A percentile compares a stretch with the other conserved stretches of the same genome.
Evolutionary conservation across 73 alveolate genomes (phyloP).

Genomic region (Paramecium sexaurelia): DNA sequence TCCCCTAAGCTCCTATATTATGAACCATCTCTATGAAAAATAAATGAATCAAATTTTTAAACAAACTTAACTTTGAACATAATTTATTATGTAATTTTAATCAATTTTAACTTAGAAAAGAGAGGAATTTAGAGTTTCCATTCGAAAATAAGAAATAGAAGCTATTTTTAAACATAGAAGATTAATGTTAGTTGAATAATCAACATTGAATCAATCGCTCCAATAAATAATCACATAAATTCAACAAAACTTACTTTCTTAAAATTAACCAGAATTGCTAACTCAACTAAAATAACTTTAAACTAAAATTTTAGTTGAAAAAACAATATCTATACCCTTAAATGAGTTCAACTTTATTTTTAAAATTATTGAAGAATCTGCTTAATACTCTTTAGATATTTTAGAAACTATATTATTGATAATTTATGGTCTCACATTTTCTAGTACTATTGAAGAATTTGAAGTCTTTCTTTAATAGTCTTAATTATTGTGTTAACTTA

Average conservation of each 20-base stretch:
- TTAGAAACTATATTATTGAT: neutral
- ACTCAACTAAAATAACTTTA: neutral
- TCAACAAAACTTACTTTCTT: neutral
- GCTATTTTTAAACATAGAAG: neutral
- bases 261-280: neutral
- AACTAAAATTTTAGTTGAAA: neutral
- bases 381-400: neutral
- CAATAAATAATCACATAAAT: neutral
- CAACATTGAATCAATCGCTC: neutral
- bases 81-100: conserved; percentile 5
- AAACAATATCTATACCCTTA: neutral
- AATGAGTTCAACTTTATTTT: neutral
- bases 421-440: conserved; percentile 1
- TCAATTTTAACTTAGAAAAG: neutral
- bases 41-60: neutral
- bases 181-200: neutral
- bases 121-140: neutral
- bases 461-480: neutral
- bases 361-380: neutral
- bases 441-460: neutral
- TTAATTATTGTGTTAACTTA: neutral
- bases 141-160: neutral
- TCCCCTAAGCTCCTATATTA: conserved; percentile 59
- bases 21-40: conserved; percentile 9
- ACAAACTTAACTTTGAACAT: conserved; percentile 17